Evolutionary conservation across 176 grass and related monocot species (phyloP).

Genomic region (Elaeis guineensis): DNA sequence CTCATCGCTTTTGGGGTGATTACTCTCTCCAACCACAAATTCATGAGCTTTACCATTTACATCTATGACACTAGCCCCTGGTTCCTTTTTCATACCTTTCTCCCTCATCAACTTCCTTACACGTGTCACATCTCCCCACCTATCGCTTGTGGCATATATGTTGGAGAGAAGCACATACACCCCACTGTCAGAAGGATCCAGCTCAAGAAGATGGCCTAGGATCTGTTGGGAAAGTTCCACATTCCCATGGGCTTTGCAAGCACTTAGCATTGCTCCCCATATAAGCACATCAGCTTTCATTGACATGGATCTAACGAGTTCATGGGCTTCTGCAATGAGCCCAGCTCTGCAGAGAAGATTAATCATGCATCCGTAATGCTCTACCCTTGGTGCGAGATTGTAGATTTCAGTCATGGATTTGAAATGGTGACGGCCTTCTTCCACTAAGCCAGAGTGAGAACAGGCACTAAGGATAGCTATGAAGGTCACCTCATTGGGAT

Average conservation of each 20-base stretch:
- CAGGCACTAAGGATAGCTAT: conserved; percentile 29
- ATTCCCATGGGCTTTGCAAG: conserved; percentile 34
- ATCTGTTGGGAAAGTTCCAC: conserved; percentile 32
- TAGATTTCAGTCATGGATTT: conserved; percentile 25
- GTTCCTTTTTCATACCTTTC: conserved; percentile 34
- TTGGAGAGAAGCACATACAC: conserved; percentile 47
- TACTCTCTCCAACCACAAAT: conserved; percentile 37
- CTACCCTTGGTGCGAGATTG: conserved; percentile 28
- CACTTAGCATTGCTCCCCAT: conserved; percentile 35
- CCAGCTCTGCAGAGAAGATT: conserved; percentile 50
- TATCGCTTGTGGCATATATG: conserved; percentile 26
- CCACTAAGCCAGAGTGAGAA: conserved; percentile 39
- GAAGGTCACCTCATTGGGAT: conserved; percentile 39
- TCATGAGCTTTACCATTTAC: conserved; percentile 30
- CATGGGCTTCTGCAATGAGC: conserved; percentile 34
- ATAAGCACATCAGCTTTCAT: conserved; percentile 30
- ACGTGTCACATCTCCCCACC: conserved; percentile 35
- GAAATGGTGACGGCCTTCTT: conserved; percentile 33
- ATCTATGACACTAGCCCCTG: conserved; percentile 34
- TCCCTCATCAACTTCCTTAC: conserved; percentile 32
- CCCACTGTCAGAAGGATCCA: conserved; percentile 27
- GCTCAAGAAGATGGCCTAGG: conserved; percentile 29
- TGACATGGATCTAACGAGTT: conserved; percentile 32
- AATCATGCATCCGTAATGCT: conserved; percentile 54
- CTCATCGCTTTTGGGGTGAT: conserved; percentile 21